A percentile compares a stretch with the other conserved stretches of the same genome.
phyloP scores from a whole-genome alignment of 345 rosid genomes.

The Populus ilicifolia region DNA sequence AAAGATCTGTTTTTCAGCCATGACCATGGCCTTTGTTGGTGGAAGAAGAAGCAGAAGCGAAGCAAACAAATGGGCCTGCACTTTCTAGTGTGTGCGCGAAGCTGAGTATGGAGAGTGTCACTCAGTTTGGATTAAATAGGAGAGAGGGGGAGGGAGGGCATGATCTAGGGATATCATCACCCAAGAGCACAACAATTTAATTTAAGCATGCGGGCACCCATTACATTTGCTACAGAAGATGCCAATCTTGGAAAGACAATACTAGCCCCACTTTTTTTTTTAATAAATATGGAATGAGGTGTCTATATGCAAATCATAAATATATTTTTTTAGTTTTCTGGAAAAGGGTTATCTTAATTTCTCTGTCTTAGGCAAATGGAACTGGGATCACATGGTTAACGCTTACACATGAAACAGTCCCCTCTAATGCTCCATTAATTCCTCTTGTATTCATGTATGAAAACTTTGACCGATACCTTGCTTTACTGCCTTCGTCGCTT shows the following conservation, averaged over 20 bases:
- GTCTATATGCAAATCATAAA: too few relatives aligned
- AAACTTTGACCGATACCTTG: conserved; percentile 24
- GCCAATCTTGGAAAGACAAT: conserved; percentile 3
- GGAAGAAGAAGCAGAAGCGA: conserved; percentile 6
- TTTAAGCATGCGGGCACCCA: neutral
- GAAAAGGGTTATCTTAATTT: neutral
- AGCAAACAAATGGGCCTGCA: neutral
- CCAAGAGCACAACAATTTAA: neutral
- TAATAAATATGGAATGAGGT: too few relatives aligned
- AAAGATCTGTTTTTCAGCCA: conserved; percentile 34
- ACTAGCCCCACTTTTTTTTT: neutral
- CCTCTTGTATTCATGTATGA: conserved; percentile 22
- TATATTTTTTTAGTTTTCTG: too few relatives aligned
- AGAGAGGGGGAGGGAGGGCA: conserved; percentile 4
- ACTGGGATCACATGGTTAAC: conserved; percentile 28
- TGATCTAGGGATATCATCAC: conserved; percentile 6
- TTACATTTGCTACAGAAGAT: neutral
- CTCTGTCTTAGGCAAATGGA: neutral
- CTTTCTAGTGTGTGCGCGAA: conserved; percentile 17
- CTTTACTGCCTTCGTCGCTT: neutral
- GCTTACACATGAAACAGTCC: conserved; percentile 25
- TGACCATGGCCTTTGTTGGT: conserved; percentile 16
- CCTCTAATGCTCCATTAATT: conserved; percentile 35
- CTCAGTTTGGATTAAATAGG: conserved; percentile 30
- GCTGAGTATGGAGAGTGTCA: conserved; percentile 13